Percentiles rank a stretch among this genome's conserved stretches.
Evolutionary conservation across 2,329 filamentous ascomycete genomes (phyloP).

Genomic region (Trichoderma simmonsii): DNA sequence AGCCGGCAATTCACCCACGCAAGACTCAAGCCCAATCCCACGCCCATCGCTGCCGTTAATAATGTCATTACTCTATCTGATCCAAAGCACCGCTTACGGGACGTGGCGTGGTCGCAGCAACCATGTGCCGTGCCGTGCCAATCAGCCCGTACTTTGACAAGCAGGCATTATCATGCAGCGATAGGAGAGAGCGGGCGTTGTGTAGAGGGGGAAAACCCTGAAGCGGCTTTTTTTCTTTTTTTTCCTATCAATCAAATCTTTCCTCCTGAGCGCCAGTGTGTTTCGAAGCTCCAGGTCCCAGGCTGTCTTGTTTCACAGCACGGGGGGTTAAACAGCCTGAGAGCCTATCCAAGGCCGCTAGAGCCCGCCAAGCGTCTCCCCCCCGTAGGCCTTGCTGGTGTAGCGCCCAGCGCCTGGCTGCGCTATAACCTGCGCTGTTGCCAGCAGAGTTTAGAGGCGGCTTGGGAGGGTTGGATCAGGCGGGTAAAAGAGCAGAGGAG

Average conservation of each 20-base stretch:
- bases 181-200: conserved; percentile 5
- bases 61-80: conserved; percentile 2
- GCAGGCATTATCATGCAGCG: not conserved
- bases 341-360: not conserved
- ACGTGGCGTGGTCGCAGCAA: conserved; percentile 11
- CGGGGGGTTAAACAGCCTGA: not conserved
- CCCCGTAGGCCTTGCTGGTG: conserved; percentile 3
- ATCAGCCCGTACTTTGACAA: not conserved
- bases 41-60: not conserved
- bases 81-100: conserved; percentile 9
- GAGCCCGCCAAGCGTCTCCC: not conserved
- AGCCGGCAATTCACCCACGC: not conserved
- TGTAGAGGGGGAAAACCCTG: not conserved
- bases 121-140: conserved; percentile 9
- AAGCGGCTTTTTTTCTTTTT: not conserved
- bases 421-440: conserved; percentile 5
- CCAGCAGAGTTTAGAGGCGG: conserved; percentile 14
- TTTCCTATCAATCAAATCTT: not conserved
- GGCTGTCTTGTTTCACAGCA: not conserved
- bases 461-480: conserved; percentile 17
- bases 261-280: not conserved
- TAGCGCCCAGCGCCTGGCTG: not conserved
- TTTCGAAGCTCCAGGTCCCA: not conserved
- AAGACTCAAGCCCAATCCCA: not conserved
- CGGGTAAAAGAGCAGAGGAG: conserved; percentile 20